Percentiles rank a stretch among this genome's conserved stretches.
Evolutionary conservation across 768 basidiomycete genomes (phyloP).

Genomic region (Tulasnella sp.): DNA sequence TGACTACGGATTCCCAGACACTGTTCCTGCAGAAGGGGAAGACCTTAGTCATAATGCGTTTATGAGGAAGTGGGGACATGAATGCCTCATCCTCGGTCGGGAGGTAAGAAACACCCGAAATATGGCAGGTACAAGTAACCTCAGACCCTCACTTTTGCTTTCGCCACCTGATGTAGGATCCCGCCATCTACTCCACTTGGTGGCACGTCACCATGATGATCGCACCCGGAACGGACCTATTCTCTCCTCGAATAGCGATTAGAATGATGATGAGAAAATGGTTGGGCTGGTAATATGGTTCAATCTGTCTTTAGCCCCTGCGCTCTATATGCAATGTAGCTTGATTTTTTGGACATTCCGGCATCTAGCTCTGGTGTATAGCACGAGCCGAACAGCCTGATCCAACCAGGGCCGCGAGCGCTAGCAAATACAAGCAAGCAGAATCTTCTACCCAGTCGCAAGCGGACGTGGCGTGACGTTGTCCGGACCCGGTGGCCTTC

Average conservation of each 20-base stretch:
- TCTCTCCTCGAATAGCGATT: conserved; percentile 2
- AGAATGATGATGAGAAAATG: not conserved
- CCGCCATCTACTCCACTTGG: not conserved
- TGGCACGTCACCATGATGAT: conserved; percentile 18
- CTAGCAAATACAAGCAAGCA: not conserved
- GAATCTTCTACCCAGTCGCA: not conserved
- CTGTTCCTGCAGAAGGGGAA: conserved; percentile 25
- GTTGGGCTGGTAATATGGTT: conserved; percentile 7
- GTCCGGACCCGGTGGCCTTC: no score
- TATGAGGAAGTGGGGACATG: not conserved
- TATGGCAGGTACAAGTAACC: no score
- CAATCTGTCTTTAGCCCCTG: no score
- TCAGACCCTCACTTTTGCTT: not conserved
- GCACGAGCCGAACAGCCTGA: no score
- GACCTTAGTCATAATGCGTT: not conserved
- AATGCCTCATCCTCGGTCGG: not conserved
- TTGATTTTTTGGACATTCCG: no score
- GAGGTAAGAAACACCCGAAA: not conserved
- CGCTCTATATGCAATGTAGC: no score
- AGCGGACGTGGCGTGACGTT: no score
- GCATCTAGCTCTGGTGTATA: no score
- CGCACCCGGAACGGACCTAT: conserved; percentile 28
- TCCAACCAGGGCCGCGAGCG: not conserved
- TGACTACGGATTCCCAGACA: conserved; percentile 21
- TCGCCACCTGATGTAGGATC: not conserved